These are phyloP conservation scores for Aspergillus niger DNA, from an alignment of 2,329 filamentous ascomycete species.

Conservation along the genomic window DNA sequence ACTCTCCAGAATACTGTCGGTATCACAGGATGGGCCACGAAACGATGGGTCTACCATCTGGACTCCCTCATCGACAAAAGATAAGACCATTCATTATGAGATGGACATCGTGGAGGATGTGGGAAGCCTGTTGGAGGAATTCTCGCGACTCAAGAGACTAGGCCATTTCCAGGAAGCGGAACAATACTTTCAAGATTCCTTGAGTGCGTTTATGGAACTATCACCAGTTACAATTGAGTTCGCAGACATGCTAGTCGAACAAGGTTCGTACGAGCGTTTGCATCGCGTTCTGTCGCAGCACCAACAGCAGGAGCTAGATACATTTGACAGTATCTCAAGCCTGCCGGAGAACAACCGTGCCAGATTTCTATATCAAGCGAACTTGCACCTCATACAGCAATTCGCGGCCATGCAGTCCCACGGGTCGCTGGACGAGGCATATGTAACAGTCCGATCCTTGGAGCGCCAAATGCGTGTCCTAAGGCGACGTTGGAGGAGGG, in stretches of 20 bases:
- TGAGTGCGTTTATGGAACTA: constrained; percentile 5
- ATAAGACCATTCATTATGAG: background rate
- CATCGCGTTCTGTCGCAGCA: background rate
- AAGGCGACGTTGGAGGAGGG: background rate
- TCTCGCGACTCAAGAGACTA: constrained; percentile 1
- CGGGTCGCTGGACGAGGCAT: background rate
- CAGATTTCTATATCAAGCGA: background rate
- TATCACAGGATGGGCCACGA: background rate
- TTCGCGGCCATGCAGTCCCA: background rate
- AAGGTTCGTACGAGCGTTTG: constrained; percentile 6
- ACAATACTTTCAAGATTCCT: background rate
- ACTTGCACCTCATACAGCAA: background rate
- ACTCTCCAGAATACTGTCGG: accelerated
- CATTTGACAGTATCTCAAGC: background rate
- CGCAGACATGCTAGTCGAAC: constrained; percentile 20
- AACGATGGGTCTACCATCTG: background rate
- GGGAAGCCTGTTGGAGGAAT: background rate
- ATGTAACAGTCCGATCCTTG: background rate
- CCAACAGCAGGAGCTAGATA: background rate
- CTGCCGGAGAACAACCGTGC: background rate
- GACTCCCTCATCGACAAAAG: background rate
- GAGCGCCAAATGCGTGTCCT: background rate
- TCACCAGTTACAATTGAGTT: constrained; percentile 14
- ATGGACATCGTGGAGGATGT: background rate
- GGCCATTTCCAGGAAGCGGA: background rate